Base-by-base conservation (phyloP, 83 land plant genomes). In the Isoetes engelmannii region DNA sequence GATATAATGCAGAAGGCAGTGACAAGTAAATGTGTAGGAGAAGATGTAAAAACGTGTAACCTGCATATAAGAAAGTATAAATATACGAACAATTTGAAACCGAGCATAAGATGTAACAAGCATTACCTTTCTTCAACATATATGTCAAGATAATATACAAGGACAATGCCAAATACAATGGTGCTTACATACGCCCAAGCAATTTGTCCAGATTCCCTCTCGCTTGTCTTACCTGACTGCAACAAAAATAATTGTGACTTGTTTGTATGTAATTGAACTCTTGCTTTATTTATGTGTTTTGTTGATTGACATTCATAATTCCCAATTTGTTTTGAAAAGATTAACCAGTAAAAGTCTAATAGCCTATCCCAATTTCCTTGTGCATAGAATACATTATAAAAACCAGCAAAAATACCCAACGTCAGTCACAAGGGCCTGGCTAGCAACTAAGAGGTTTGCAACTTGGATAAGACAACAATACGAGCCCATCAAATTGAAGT, bases 41-140 rank as follows among this genome's bases (percentile, higher is more conserved):
- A 91, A 67, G 97, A 82, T 48, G 83, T 82, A 65, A 86, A 83
- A 61, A 91, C 53, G 50, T 89, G 97, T 72, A 91, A 77, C 74
- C 95, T 90, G 79, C 74, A 72, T 3, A 51, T 12, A 12, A 12
- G 54, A 3, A 51, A n/a, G 15, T 17, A 75, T 18, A 45, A 47
- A 76, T 15, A 77, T 69, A 69, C 4, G 45, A 8, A 37, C 5
- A 71, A 15, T 70, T 15, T 43, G 28, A 44, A 64, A 41, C 48
- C 20, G 60, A 5, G 6, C n/a, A 47, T 65, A 13, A 69, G 18
- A 69, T 13, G 10, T 44, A 41, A 79, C 1, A 5, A 17, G 13
- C 37, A 44, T 4, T 80, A 92, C 97, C 95, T 89, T 72, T 89
- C 97, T 67, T 92, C 95, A 18, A 85, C 97, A 59, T 87, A 75